Percentiles rank a stretch among this genome's conserved stretches.
Conservation (phyloP, 495 filamentous ascomycete species). For the Chaetomium cochliodes region DNA sequence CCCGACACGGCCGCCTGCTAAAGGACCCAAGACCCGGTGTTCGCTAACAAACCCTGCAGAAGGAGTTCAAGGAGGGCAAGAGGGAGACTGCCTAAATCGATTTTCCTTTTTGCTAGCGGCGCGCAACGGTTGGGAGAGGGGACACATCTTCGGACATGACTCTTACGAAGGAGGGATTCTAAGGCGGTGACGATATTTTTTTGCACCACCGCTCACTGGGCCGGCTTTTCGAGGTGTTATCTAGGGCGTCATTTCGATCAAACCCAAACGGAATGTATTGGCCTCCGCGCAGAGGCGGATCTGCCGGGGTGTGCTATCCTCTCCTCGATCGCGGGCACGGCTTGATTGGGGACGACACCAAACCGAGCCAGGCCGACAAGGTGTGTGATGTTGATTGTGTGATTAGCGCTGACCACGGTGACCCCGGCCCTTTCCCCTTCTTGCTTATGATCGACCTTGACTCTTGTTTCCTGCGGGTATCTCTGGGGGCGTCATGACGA, state of each 20-base stretch:
- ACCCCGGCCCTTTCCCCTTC: conserved; percentile 5
- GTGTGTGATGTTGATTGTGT: conserved; percentile 13
- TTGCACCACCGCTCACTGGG: conserved; percentile 25
- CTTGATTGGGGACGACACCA: conserved; percentile 2
- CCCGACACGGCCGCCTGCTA: not conserved
- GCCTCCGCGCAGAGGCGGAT: conserved; percentile 30
- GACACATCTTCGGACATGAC: conserved; percentile 33
- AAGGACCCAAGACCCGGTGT: conserved; percentile 8
- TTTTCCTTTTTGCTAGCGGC: conserved; percentile 23
- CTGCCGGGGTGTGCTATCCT: conserved; percentile 19
- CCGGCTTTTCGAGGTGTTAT: conserved; percentile 40
- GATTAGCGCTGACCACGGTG: not conserved
- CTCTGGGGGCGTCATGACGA: conserved; percentile 10
- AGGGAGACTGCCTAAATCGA: conserved; percentile 75
- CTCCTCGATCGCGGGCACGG: conserved; percentile 13
- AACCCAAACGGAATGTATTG: conserved; percentile 35
- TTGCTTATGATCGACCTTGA: not conserved
- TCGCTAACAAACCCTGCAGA: conserved; percentile 66
- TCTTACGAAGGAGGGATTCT: conserved; percentile 35
- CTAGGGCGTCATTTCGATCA: conserved; percentile 34
- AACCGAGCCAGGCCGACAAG: conserved; percentile 4
- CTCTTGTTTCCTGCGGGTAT: not conserved
- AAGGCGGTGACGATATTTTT: conserved; percentile 26
- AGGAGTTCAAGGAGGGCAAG: conserved; percentile 97
- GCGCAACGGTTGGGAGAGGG: conserved; percentile 20